phyloP scores from a whole-genome alignment of 139 green algal genomes.

The Picochlorum costavermella region DNA sequence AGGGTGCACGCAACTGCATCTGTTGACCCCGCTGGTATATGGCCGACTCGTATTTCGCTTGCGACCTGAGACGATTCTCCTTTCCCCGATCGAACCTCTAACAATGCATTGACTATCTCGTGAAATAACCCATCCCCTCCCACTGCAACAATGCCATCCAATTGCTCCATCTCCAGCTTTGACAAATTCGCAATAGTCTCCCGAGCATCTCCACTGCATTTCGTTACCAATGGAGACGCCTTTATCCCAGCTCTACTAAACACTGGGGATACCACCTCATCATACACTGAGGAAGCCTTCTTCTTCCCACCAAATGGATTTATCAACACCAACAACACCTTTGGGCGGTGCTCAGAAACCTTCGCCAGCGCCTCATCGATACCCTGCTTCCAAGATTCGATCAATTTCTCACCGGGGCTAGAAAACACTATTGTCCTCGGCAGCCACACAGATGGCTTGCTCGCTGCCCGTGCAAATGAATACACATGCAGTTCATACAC shows the following conservation, averaged over 20 bases:
- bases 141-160: slow-evolving; percentile 26
- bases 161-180: neutral
- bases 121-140: slow-evolving; percentile 86
- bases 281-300: slow-evolving; percentile 33
- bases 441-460: slow-evolving; percentile 9
- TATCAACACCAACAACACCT: slow-evolving; percentile 13
- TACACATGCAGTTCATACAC: slow-evolving; percentile 11
- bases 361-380: slow-evolving; percentile 6
- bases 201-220: slow-evolving; percentile 43
- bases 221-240: slow-evolving; percentile 43
- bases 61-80: neutral
- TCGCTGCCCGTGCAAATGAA: slow-evolving; percentile 8
- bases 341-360: neutral
- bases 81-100: slow-evolving; percentile 31
- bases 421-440: slow-evolving; percentile 3
- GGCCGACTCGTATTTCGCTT: slow-evolving; percentile 55
- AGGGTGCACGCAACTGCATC: slow-evolving; percentile 79
- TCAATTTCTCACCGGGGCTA: neutral
- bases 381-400: neutral
- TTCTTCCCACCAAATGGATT: slow-evolving; percentile 16
- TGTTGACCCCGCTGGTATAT: slow-evolving; percentile 78
- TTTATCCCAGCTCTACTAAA: slow-evolving; percentile 46
- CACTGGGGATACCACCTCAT: slow-evolving; percentile 39
- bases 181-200: slow-evolving; percentile 22
- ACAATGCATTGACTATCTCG: slow-evolving; percentile 74